phyloP scores from a whole-genome alignment of 169 alveolate species.

The Plasmodium malariae region DNA sequence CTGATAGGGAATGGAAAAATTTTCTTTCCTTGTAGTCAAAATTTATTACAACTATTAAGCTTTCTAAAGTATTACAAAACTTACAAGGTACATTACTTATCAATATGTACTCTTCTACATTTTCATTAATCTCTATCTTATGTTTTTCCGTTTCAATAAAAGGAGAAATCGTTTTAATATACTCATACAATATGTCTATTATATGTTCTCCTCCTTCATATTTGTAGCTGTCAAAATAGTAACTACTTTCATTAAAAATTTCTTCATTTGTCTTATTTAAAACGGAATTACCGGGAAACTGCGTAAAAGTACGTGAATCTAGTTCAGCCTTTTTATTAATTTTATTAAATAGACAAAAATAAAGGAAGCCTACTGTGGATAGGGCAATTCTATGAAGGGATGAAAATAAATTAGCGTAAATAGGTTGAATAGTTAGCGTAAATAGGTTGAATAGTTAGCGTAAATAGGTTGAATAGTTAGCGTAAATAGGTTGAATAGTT shows the following conservation, averaged over 20 bases:
- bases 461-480: no score
- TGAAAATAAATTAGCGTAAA: neutral
- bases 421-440: no score
- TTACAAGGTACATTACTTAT: constrained; percentile 52
- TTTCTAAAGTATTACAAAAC: constrained; percentile 70
- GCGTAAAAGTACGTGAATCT: constrained; percentile 55
- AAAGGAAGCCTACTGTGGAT: constrained; percentile 37
- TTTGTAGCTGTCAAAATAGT: constrained; percentile 26
- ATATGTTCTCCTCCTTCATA: constrained; percentile 30
- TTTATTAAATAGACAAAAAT: constrained; percentile 52
- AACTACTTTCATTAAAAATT: constrained; percentile 23
- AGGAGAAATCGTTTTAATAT: constrained; percentile 17
- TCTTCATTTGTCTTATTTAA: constrained; percentile 32
- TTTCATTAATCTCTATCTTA: constrained; percentile 6
- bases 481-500: no score
- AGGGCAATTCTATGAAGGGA: constrained; percentile 10
- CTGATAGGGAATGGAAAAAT: constrained; percentile 44
- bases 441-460: no score
- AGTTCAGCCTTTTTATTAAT: constrained; percentile 38
- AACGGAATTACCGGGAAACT: constrained; percentile 63
- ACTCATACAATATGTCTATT: constrained; percentile 29
- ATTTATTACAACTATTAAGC: constrained; percentile 62
- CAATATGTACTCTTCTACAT: constrained; percentile 19
- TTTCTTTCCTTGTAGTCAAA: constrained; percentile 75
- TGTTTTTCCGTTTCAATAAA: constrained; percentile 17